Base-by-base conservation (phyloP, 495 filamentous ascomycete genomes). In the Penicillium arizonense region DNA sequence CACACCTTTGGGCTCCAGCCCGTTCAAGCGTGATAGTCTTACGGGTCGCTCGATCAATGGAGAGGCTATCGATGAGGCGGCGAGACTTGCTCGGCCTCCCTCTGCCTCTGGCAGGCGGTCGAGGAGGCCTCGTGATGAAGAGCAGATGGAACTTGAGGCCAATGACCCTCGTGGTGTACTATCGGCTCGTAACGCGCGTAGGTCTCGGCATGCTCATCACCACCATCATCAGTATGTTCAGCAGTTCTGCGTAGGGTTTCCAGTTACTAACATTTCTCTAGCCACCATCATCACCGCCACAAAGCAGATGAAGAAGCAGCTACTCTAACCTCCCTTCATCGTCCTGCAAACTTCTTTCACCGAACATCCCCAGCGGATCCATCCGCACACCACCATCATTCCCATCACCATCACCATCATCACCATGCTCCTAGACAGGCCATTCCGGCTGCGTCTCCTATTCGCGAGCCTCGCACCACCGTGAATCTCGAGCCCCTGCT, bases 211-310 rank as follows among this genome's bases (percentile, higher is more conserved):
- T 70, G 71, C 73, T 16, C 81, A 87, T 40, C 68, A 71, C 63
- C 76, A 82, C 41, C 78, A 81, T 57, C 77, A 79, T 54, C 84
- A 86, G 68, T 84, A 85, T 61, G 82, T 81, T 63, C 47, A 37
- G 41, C 26, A 23, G 39, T 50, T 59, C 26, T 33, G 24, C 16
- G 35, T 43, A 20, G 39, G 50, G 61, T 30, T 47, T 10, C 9
- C 11, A 16, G 18, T 41, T 56, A 53, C 67, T 73, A 64, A 72
- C 46, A 34, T 48, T 51, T 50, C 59, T 44, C 47, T 65, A 85
- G 83, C 67, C 84, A 90, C 58, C 90, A 92, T 53, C 88, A 93
- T 64, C 88, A 88, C 61, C 84, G 85, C 40, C 83, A 88, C 55
- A 87, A 88, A 58, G 77, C 77, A 38, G 75, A 82, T 46, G 86